Percentiles rank a stretch among this genome's conserved stretches.
Conservation (phyloP, 352 stramenopile species). For the Thraustochytrium striatum region DNA sequence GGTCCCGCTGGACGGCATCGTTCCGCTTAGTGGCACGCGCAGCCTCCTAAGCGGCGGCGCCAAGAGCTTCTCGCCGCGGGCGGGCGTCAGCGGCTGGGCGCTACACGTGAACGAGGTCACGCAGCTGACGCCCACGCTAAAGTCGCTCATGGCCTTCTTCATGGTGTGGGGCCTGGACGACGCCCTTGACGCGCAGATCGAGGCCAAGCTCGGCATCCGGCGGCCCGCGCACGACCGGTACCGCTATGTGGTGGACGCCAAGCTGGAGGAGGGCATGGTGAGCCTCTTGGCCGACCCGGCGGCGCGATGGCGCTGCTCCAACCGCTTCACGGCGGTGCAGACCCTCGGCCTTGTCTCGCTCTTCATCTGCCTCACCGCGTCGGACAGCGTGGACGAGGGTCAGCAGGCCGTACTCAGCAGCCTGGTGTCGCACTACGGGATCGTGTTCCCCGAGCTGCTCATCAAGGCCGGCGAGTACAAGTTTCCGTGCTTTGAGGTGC, state of each 20-base stretch:
- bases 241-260: background rate
- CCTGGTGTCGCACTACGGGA: slow-evolving; percentile 40
- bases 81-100: slow-evolving; percentile 14
- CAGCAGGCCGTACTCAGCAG: slow-evolving; percentile 37
- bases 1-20: too few species aligned
- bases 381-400: slow-evolving; percentile 19
- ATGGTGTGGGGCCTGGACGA: slow-evolving; percentile 23
- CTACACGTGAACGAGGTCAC: slow-evolving; percentile 27
- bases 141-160: slow-evolving; percentile 25
- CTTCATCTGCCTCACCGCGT: slow-evolving; percentile 27
- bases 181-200: slow-evolving; percentile 7
- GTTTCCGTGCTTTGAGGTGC: slow-evolving; percentile 30
- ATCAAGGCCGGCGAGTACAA: slow-evolving; percentile 2
- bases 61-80: background rate
- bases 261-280: background rate
- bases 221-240: slow-evolving; percentile 4
- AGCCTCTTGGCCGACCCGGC: background rate
- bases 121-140: background rate
- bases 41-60: background rate
- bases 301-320: slow-evolving; percentile 10
- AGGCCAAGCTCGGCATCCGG: background rate
- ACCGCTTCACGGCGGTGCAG: slow-evolving; percentile 18
- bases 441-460: slow-evolving; percentile 29
- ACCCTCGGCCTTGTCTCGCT: slow-evolving; percentile 39
- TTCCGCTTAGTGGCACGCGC: too few species aligned